phyloP scores from a whole-genome alignment of 176 grass and related monocot genomes.

The Cenchrus purpureus region DNA sequence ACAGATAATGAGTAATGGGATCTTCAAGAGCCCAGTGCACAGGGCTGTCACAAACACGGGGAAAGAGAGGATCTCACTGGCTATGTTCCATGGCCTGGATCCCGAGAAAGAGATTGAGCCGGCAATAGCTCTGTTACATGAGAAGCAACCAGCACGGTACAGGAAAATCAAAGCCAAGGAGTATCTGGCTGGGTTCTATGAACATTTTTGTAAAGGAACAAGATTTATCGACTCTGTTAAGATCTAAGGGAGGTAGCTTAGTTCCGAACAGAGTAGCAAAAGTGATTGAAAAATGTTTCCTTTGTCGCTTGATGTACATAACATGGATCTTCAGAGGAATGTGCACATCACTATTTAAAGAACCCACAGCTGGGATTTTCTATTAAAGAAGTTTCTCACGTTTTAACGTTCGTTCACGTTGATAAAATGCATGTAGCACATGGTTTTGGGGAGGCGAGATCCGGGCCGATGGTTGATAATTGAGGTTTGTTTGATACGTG shows the following conservation, averaged over 20 bases:
- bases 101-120: constrained; percentile 46
- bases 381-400: too few relatives aligned
- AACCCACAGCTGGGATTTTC: too few relatives aligned
- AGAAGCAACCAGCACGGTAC: constrained; percentile 33
- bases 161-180: constrained; percentile 43
- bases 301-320: background rate
- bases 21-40: constrained; percentile 60
- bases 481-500: too few relatives aligned
- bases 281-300: background rate
- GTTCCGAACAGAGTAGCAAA: background rate
- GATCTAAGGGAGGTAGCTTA: constrained; percentile 18
- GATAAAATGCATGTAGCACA: too few relatives aligned
- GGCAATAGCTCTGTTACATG: constrained; percentile 37
- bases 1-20: constrained; percentile 52
- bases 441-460: too few relatives aligned
- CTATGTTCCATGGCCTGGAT: constrained; percentile 51
- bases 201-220: constrained; percentile 37
- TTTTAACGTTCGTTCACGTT: too few relatives aligned
- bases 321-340: background rate
- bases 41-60: constrained; percentile 42
- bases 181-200: constrained; percentile 18
- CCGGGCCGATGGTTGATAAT: too few relatives aligned
- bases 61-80: constrained; percentile 53
- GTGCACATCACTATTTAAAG: background rate
- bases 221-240: constrained; percentile 44